Evolutionary conservation across 768 basidiomycete genomes (phyloP), one percentile per base, ranked within the genome.

Genomic region (Tulasnella calospora): DNA sequence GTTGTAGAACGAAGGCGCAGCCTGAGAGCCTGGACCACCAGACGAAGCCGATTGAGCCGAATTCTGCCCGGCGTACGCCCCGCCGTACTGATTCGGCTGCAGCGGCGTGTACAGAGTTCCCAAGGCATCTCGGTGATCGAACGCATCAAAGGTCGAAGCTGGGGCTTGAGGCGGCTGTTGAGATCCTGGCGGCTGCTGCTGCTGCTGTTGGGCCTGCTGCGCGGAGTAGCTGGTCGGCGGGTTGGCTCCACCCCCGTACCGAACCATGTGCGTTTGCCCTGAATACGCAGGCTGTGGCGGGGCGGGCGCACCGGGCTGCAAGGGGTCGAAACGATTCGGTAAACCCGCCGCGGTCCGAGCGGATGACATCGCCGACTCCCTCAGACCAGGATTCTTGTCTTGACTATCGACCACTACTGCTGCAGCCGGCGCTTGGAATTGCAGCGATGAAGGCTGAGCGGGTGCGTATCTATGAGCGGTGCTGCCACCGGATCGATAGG

Each of bases 41-140:
- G 46, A 12, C 17, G 86, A 17, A 1, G 38, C 36, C 33, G n/a
- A 36, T 67, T 67, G 61, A 27, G 61, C 61, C 61, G 61, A 67
- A 33, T 67, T 67, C 55, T n/a, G 38, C 21, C 86, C 30, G 88
- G 86, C 79, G 88, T 89, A 79, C 46, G 88, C 82, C 80, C 44
- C 17, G 44, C 88, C 88, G 83, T 89, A 94, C 81, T 92, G 91
- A 35, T 95, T 94, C 44, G 94, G 92, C 83, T 94, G 94, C 88
- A 95, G 88, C 0, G 94, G 93, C 47, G 90, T 90, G 82, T 90
- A 95, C 84, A 95, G 83, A 78, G 88, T 88, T 57, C 89, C 80
- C 86, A 84, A 76, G 13, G 82, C 83, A 30, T 83, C 83, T 21
- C 82, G 81, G 9, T 80, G 79, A 77, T 84, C 83, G 77, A 79